Conservation (phyloP, 768 basidiomycete genomes). For the Mycena capillaripes region DNA sequence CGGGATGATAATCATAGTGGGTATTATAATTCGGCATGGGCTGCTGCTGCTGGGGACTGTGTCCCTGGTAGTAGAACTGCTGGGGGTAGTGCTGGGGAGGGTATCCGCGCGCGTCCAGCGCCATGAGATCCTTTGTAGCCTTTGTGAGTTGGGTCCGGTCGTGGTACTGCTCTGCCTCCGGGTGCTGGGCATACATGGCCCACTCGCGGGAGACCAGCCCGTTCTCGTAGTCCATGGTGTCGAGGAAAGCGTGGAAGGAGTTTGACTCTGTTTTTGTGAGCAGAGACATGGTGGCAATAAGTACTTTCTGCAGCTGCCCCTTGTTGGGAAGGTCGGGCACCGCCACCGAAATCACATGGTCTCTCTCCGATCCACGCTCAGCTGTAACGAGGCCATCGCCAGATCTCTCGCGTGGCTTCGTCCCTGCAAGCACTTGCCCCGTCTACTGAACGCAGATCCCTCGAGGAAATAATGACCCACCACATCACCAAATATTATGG, state of each 20-base stretch:
- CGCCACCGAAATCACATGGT: background rate
- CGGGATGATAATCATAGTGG: slow-evolving; percentile 37
- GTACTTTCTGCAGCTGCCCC: background rate
- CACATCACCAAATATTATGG: too few relatives aligned
- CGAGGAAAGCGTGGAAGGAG: slow-evolving; percentile 35
- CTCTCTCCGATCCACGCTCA: too few relatives aligned
- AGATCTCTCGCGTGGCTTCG: background rate
- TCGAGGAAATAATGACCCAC: too few relatives aligned
- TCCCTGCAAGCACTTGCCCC: background rate
- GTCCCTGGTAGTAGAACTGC: slow-evolving; percentile 33
- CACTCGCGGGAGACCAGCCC: slow-evolving; percentile 25
- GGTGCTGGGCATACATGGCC: slow-evolving; percentile 37
- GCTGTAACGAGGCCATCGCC: background rate
- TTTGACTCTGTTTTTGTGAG: slow-evolving; percentile 34
- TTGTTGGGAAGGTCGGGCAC: slow-evolving; percentile 11
- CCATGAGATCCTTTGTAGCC: slow-evolving; percentile 89
- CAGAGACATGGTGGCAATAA: slow-evolving; percentile 18
- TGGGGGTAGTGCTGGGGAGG: slow-evolving; percentile 43
- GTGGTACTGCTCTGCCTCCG: slow-evolving; percentile 54
- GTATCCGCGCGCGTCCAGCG: slow-evolving; percentile 67
- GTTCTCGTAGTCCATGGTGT: slow-evolving; percentile 35
- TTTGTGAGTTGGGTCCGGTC: slow-evolving; percentile 78
- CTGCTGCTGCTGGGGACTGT: slow-evolving; percentile 36
- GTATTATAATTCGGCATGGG: slow-evolving; percentile 35
- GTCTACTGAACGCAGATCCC: background rate